phyloP scores from a whole-genome alignment of 306 rosid species.

The Malus orientalis region DNA sequence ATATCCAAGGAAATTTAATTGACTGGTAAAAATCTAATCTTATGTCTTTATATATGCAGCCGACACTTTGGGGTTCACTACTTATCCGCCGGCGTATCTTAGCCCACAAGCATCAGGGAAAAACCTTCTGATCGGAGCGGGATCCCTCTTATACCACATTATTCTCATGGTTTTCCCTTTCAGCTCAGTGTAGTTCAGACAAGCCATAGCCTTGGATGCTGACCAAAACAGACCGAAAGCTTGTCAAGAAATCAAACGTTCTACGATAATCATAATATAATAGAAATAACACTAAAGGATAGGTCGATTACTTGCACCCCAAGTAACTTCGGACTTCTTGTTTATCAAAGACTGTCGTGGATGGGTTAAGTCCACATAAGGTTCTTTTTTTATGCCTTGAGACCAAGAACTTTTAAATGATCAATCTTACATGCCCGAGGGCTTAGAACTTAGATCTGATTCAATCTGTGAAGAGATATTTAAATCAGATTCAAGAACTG shows the following conservation, averaged over 20 bases:
- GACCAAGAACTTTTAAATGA: too few relatives aligned
- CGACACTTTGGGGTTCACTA: slow-evolving; percentile 73
- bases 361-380: too few relatives aligned
- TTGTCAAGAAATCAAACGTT: background rate
- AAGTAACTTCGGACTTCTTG: too few relatives aligned
- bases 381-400: too few relatives aligned
- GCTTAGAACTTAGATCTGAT: too few relatives aligned
- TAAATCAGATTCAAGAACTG: too few relatives aligned
- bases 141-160: slow-evolving; percentile 14
- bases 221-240: background rate
- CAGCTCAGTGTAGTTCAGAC: slow-evolving; percentile 6
- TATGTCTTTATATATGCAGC: slow-evolving; percentile 33
- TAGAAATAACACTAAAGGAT: too few relatives aligned
- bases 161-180: slow-evolving; percentile 21
- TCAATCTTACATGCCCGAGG: too few relatives aligned
- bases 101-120: slow-evolving; percentile 95
- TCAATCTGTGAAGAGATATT: too few relatives aligned
- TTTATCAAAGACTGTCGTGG: too few relatives aligned
- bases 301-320: too few relatives aligned
- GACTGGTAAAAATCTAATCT: background rate
- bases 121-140: slow-evolving; percentile 67
- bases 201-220: slow-evolving; percentile 15
- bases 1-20: background rate
- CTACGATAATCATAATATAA: too few relatives aligned
- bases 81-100: slow-evolving; percentile 68